Evolutionary conservation across 441 rosid genomes (phyloP).

Genomic region (Heliophila coronopifolia): DNA sequence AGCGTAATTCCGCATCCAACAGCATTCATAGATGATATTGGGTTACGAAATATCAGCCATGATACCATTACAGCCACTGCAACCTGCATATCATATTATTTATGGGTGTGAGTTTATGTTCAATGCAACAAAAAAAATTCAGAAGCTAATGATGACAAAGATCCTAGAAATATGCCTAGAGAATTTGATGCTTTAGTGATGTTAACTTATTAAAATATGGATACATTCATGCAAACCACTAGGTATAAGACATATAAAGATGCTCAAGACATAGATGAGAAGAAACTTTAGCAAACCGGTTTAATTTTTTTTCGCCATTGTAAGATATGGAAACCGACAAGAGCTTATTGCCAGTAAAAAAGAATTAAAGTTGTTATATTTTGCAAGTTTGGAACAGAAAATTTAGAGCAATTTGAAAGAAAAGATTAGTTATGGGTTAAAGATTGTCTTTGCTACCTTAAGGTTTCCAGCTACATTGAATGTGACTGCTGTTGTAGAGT

Average conservation of each 20-base stretch:
- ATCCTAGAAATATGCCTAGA: background rate
- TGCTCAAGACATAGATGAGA: background rate
- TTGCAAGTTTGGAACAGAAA: background rate
- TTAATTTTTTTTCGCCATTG: background rate
- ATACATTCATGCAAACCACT: background rate
- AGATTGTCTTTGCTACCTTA: constrained; percentile 52
- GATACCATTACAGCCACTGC: constrained; percentile 92
- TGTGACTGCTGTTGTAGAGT: constrained; percentile 99
- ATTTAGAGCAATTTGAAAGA: background rate
- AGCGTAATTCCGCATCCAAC: constrained; percentile 91
- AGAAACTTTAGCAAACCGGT: background rate
- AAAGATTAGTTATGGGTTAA: background rate
- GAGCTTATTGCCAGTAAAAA: background rate
- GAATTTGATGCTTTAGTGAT: background rate
- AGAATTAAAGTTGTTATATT: background rate
- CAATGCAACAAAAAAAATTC: background rate
- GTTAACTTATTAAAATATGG: background rate
- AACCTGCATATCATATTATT: constrained; percentile 41
- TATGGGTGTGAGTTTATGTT: background rate
- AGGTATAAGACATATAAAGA: constrained; percentile 12
- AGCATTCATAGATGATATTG: constrained; percentile 76
- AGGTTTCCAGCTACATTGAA: constrained; percentile 98
- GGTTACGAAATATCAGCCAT: constrained; percentile 89
- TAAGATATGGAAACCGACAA: background rate
- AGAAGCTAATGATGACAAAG: background rate